These are phyloP conservation scores for Nigrospora sphaerica DNA, from an alignment of 2,329 filamentous ascomycete species.

Conservation along the genomic window DNA sequence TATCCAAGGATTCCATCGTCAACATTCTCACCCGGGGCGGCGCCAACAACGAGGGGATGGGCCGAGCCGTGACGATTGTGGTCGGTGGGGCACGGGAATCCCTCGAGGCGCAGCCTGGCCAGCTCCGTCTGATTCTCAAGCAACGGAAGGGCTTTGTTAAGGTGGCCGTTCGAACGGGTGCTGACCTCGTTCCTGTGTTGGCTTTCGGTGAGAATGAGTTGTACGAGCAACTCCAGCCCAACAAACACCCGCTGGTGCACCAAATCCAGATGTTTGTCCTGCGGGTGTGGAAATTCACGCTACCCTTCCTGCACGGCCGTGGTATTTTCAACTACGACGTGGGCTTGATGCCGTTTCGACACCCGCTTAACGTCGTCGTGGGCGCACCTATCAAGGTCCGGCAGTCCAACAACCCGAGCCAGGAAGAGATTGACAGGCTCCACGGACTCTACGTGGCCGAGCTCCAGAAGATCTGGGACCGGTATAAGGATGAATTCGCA, in stretches of 20 bases:
- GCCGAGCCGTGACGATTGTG: slow-evolving; percentile 93
- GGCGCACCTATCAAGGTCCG: slow-evolving; percentile 71
- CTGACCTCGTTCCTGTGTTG: slow-evolving; percentile 86
- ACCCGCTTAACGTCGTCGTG: slow-evolving; percentile 82
- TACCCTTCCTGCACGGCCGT: slow-evolving; percentile 82
- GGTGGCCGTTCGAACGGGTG: slow-evolving; percentile 84
- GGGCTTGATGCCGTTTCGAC: slow-evolving; percentile 87
- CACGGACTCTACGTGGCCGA: slow-evolving; percentile 75
- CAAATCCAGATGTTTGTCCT: slow-evolving; percentile 78
- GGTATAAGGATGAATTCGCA: slow-evolving; percentile 72
- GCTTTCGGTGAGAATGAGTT: slow-evolving; percentile 94
- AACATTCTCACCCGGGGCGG: slow-evolving; percentile 80
- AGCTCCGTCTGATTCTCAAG: slow-evolving; percentile 70
- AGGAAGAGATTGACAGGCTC: slow-evolving; percentile 71
- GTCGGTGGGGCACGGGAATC: slow-evolving; percentile 89
- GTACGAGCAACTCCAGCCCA: slow-evolving; percentile 80
- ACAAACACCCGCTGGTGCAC: slow-evolving; percentile 72
- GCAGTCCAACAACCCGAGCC: slow-evolving; percentile 55
- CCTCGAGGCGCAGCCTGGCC: slow-evolving; percentile 76
- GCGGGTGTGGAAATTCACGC: slow-evolving; percentile 81
- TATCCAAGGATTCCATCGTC: slow-evolving; percentile 86
- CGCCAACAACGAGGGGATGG: slow-evolving; percentile 72
- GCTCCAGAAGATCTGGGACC: slow-evolving; percentile 64
- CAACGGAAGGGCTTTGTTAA: slow-evolving; percentile 90
- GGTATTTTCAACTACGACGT: slow-evolving; percentile 98